phyloP scores from a whole-genome alignment of 345 rosid genomes.

The Citrus cavaleriei region DNA sequence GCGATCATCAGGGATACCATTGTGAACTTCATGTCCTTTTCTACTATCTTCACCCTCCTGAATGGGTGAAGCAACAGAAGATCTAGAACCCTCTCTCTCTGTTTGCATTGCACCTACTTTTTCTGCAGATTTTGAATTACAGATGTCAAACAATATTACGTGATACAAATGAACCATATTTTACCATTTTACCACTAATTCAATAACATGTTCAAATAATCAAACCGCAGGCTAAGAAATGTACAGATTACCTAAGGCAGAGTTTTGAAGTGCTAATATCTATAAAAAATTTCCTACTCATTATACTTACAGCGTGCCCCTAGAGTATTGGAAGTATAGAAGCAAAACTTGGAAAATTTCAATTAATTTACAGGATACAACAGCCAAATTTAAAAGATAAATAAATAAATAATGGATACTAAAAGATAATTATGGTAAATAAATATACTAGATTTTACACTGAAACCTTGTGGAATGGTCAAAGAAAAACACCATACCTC shows the following conservation, averaged over 20 bases:
- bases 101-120: constrained; percentile 14
- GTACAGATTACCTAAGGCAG: not conserved
- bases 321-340: not conserved
- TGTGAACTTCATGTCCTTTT: constrained; percentile 22
- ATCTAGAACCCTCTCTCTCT: constrained; percentile 9
- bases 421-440: not conserved
- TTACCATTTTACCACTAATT: not conserved
- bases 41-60: constrained; percentile 22
- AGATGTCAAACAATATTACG: not conserved
- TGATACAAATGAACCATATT: not conserved
- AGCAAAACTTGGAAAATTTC: not conserved
- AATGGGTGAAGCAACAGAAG: constrained; percentile 21
- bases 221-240: not conserved
- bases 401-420: too few species aligned
- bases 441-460: not conserved
- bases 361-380: not conserved
- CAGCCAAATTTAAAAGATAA: not conserved
- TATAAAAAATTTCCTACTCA: not conserved
- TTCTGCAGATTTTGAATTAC: constrained; percentile 19
- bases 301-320: not conserved
- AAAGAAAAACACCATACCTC: not conserved
- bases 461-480: not conserved
- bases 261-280: not conserved
- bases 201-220: not conserved
- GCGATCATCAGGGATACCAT: constrained; percentile 16